Evolutionary conservation across 2,329 filamentous ascomycete species (phyloP).

Genomic region (Aspergillus aculeatus): DNA sequence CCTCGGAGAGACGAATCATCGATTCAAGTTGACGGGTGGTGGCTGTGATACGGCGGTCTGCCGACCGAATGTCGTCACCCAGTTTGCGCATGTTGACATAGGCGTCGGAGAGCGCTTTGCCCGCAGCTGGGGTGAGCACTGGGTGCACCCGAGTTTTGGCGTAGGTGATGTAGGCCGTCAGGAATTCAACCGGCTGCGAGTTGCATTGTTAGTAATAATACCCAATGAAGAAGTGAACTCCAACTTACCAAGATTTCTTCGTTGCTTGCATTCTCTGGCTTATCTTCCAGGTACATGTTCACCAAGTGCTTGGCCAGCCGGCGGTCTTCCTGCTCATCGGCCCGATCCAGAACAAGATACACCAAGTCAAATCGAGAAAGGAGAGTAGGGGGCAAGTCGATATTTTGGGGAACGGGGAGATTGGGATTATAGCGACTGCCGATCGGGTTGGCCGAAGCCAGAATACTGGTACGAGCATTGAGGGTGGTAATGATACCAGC

Average conservation of each 20-base stretch:
- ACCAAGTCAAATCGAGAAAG: slow-evolving; percentile 96
- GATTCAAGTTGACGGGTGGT: slow-evolving; percentile 95
- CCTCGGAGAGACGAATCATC: slow-evolving; percentile 96
- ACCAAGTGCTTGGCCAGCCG: slow-evolving; percentile 88
- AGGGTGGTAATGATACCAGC: slow-evolving; percentile 81
- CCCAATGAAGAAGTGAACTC: neutral
- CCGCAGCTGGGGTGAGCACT: slow-evolving; percentile 73
- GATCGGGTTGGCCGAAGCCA: slow-evolving; percentile 96
- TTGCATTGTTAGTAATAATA: slow-evolving; percentile 8
- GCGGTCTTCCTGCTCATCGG: slow-evolving; percentile 86
- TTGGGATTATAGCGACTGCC: slow-evolving; percentile 97
- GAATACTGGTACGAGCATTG: slow-evolving; percentile 91
- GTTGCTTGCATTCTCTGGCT: slow-evolving; percentile 74
- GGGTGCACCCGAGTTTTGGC: slow-evolving; percentile 85
- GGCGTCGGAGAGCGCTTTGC: slow-evolving; percentile 76
- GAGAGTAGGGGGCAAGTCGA: slow-evolving; percentile 91
- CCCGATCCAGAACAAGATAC: slow-evolving; percentile 90
- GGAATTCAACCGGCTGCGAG: slow-evolving; percentile 79
- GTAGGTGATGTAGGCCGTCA: slow-evolving; percentile 96
- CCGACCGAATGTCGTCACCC: slow-evolving; percentile 78
- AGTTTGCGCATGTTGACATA: slow-evolving; percentile 96
- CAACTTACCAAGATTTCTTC: slow-evolving; percentile 75
- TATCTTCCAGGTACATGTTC: slow-evolving; percentile 95
- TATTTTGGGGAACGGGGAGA: slow-evolving; percentile 93
- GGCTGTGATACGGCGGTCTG: slow-evolving; percentile 94